Conservation (phyloP, 805 yeast genomes). For the Cyberlindnera samutprakarnensis region DNA sequence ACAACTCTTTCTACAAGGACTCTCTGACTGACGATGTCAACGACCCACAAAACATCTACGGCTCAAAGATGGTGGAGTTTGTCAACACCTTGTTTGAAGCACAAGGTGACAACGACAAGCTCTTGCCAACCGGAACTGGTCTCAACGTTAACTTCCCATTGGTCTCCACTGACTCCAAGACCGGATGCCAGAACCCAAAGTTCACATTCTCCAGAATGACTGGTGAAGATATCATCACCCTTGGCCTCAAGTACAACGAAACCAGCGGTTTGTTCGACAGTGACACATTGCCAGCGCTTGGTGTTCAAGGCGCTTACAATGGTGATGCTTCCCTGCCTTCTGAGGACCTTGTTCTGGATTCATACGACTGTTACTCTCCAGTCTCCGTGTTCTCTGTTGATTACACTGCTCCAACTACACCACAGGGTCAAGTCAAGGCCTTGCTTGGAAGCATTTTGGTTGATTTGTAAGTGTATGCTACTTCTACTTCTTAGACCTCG, state of each 20-base stretch:
- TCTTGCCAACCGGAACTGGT: conserved; percentile 38
- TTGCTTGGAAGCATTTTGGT: conserved; percentile 11
- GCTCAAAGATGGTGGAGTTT: conserved; percentile 32
- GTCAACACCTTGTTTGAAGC: conserved; percentile 30
- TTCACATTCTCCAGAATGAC: conserved; percentile 39
- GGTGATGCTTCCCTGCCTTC: conserved; percentile 40
- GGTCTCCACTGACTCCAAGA: conserved; percentile 32
- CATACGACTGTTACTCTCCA: conserved; percentile 33
- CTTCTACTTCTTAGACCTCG: no score
- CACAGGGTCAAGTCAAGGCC: conserved; percentile 11
- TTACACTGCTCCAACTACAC: conserved; percentile 19
- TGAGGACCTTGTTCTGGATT: conserved; percentile 26
- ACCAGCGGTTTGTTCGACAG: conserved; percentile 26
- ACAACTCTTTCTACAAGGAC: conserved; percentile 38
- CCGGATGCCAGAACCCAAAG: conserved; percentile 33
- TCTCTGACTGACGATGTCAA: conserved; percentile 32
- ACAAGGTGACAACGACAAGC: conserved; percentile 30
- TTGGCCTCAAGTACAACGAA: conserved; percentile 27
- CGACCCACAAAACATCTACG: conserved; percentile 38
- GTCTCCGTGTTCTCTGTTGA: conserved; percentile 43
- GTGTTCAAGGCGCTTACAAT: conserved; percentile 25
- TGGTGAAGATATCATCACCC: conserved; percentile 24
- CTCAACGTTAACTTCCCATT: conserved; percentile 41
- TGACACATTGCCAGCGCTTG: conserved; percentile 16
- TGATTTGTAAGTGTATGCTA: conserved; percentile 3